These are phyloP conservation scores for Hypoxylon perforatum DNA, from an alignment of 495 filamentous ascomycete species.

Conservation along the genomic window DNA sequence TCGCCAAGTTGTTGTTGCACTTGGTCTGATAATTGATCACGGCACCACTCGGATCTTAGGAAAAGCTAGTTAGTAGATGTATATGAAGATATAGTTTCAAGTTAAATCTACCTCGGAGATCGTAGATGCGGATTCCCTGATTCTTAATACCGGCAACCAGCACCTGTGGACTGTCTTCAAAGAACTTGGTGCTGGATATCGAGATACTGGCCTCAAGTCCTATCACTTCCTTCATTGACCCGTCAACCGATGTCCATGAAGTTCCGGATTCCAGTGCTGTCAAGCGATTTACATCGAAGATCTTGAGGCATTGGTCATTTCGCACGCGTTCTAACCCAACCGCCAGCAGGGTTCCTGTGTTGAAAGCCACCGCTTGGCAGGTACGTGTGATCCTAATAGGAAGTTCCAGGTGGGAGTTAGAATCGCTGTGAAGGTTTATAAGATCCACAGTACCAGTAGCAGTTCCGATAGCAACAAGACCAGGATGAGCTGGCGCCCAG, in stretches of 20 bases:
- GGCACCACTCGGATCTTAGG: slow-evolving; percentile 64
- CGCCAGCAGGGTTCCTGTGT: slow-evolving; percentile 78
- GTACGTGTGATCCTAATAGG: slow-evolving; percentile 85
- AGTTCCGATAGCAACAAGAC: slow-evolving; percentile 86
- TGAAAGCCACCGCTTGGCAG: slow-evolving; percentile 94
- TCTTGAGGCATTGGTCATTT: slow-evolving; percentile 91
- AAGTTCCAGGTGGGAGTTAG: slow-evolving; percentile 73
- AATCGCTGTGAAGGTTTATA: slow-evolving; percentile 75
- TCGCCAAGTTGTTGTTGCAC: slow-evolving; percentile 89
- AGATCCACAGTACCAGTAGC: slow-evolving; percentile 86
- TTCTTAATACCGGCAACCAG: slow-evolving; percentile 85
- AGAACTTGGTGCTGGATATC: slow-evolving; percentile 92
- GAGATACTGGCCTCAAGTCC: slow-evolving; percentile 83
- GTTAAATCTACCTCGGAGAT: slow-evolving; percentile 76
- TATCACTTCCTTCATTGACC: slow-evolving; percentile 70
- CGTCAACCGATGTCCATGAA: slow-evolving; percentile 51
- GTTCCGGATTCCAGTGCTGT: slow-evolving; percentile 55
- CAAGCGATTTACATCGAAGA: slow-evolving; percentile 87
- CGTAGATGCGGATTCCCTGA: slow-evolving; percentile 89
- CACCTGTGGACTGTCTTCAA: slow-evolving; percentile 83
- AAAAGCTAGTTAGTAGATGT: slow-evolving; percentile 17
- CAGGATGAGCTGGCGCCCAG: slow-evolving; percentile 80
- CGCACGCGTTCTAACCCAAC: slow-evolving; percentile 90
- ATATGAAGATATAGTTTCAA: background rate
- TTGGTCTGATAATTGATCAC: slow-evolving; percentile 73